These are phyloP conservation scores for Atalantia buxifolia DNA, from an alignment of 345 rosid genomes.

Conservation along the genomic window DNA sequence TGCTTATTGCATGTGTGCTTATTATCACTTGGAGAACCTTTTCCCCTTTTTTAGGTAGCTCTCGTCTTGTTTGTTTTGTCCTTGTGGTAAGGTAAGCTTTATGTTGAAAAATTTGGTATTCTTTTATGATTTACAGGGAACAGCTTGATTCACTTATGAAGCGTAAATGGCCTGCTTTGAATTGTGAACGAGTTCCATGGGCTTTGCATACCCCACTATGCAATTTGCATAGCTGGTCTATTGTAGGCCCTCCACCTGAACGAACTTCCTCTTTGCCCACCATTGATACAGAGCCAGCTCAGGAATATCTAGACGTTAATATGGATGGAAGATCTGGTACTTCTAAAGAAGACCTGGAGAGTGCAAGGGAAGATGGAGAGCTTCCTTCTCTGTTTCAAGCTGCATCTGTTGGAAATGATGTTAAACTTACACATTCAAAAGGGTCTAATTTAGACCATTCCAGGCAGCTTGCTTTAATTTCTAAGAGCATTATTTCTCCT, in stretches of 20 bases:
- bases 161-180: slow-evolving; percentile 72
- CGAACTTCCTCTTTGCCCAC: slow-evolving; percentile 39
- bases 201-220: slow-evolving; percentile 63
- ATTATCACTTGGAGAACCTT: slow-evolving; percentile 7
- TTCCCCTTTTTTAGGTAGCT: slow-evolving; percentile 1
- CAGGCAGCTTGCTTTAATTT: slow-evolving; percentile 71
- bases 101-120: slow-evolving; percentile 40
- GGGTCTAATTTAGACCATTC: slow-evolving; percentile 50
- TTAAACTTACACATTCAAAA: slow-evolving; percentile 35
- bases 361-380: slow-evolving; percentile 87
- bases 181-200: slow-evolving; percentile 74
- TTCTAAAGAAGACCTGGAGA: slow-evolving; percentile 62
- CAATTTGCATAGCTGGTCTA: slow-evolving; percentile 70
- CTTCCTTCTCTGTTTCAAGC: slow-evolving; percentile 73
- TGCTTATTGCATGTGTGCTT: slow-evolving; percentile 8
- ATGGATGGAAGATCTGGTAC: slow-evolving; percentile 47
- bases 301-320: slow-evolving; percentile 58
- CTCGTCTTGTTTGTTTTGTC: slow-evolving; percentile 24
- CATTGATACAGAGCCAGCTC: slow-evolving; percentile 37
- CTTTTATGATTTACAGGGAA: slow-evolving; percentile 79
- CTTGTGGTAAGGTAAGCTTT: slow-evolving; percentile 15
- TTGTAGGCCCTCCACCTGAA: slow-evolving; percentile 39
- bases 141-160: slow-evolving; percentile 81
- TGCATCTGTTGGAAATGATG: slow-evolving; percentile 39
- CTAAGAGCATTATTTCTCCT: slow-evolving; percentile 74